Base-by-base conservation (phyloP, 1,284 basidiomycete species). In the Trametes sp. region DNA sequence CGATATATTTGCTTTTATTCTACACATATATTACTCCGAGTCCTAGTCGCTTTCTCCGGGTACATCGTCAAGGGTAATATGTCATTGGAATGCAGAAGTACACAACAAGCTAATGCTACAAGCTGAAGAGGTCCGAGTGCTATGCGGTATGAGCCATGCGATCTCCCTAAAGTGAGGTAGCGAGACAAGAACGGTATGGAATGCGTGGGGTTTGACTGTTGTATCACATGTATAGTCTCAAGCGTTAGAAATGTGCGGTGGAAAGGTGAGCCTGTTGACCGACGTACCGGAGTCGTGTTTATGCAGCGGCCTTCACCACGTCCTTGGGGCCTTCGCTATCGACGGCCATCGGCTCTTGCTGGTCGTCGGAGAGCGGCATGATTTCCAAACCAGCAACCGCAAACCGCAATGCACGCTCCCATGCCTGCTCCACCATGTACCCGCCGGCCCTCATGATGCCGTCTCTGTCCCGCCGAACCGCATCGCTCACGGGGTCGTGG, bases 371-470 rank as follows among this genome's bases (percentile, higher is more conserved):
- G n/a, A 80, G 72, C 2, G 84, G 84, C 41, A 71, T 59, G 29
- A 92, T 73, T 68, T 91, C 88, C 58, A 97, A 75, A 1, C 87
- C 91, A 59, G 91, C 90, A 23, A 96, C 89, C 1, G 93, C 92
- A 68, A 78, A 85, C 54, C 90, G 80, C 50, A 97, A 75, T 24
- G 94, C 94, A 69, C 94, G 84, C 70, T 92, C 90, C 95, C 95
- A 97, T 54, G 93, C 93, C 73, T 95, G 88, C 62, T 89, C 84
- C 11, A 95, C 80, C 68, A 83, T 83, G 74, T 93, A 98, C 2
- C 94, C 95, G 19, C 94, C 96, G 10, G 87, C 94, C 46, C 90
- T 81, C 85, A 94, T 92, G 70, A 92, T 88, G 4, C 91, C 90
- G 67, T 94, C 90, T 57, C 84, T 78, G 70, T 95, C 93, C 69